phyloP scores from a whole-genome alignment of 208 protist species.

The Angomonas deanei region DNA sequence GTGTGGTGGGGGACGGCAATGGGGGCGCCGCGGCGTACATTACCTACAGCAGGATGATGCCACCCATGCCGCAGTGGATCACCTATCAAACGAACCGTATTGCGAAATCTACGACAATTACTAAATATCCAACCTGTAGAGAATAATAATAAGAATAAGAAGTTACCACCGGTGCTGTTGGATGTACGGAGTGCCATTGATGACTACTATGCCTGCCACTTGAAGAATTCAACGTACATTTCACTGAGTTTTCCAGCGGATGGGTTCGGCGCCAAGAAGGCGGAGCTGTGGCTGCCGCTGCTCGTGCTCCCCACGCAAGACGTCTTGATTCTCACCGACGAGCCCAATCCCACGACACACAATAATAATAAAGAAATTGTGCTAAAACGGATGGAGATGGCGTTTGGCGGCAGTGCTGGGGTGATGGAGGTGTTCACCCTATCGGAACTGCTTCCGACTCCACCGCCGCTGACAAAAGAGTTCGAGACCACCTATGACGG shows the following conservation, averaged over 20 bases:
- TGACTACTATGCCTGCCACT: constrained; percentile 45
- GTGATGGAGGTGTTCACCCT: constrained; percentile 27
- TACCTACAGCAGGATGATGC: constrained; percentile 30
- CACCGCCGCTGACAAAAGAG: not conserved
- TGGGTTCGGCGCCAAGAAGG: constrained; percentile 59
- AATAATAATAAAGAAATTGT: not conserved
- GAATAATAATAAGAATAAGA: no score
- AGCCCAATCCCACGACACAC: constrained; percentile 12
- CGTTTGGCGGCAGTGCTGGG: constrained; percentile 27
- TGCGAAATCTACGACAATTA: constrained; percentile 32
- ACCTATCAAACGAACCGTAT: constrained; percentile 42
- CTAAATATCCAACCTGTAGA: no score
- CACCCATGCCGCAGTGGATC: constrained; percentile 47
- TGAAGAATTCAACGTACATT: constrained; percentile 48
- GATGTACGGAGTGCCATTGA: constrained; percentile 44
- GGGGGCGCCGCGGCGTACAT: constrained; percentile 14
- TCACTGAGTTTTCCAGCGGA: constrained; percentile 74
- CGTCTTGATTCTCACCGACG: constrained; percentile 39
- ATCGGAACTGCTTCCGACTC: constrained; percentile 17
- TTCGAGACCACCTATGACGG: not conserved
- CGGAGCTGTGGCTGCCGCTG: constrained; percentile 80
- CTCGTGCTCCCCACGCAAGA: constrained; percentile 53
- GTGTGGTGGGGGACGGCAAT: not conserved
- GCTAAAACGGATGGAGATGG: constrained; percentile 20
- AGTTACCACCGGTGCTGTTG: constrained; percentile 35